Evolutionary conservation across 345 rosid genomes (phyloP), one percentile per base, ranked within the genome.

Genomic region (Arabis hirsuta): DNA sequence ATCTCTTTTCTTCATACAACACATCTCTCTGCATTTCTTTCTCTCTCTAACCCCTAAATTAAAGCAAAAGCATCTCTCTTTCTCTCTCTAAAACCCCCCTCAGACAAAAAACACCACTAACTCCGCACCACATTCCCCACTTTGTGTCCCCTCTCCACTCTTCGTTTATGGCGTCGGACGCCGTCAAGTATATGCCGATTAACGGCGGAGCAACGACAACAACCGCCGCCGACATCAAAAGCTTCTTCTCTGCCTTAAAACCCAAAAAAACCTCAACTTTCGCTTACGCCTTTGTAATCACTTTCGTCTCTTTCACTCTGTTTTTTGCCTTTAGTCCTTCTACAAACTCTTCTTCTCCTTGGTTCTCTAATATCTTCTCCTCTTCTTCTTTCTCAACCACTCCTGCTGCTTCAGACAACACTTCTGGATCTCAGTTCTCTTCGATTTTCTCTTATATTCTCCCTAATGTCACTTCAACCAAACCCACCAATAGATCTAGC

Each of bases 251-350:
- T 9, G 31, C 82, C 42, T 46, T 85, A 38, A 85, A 79, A 80
- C 84, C 88, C 10, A 78, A 75, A 71, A 81, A 84, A 68, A 78
- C 85, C 10, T 78, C 85, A 14, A 79, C 86, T 67, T 84, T 91
- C 38, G 95, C 82, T 9, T 92, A 90, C 62, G 91, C 81, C 11
- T 85, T 88, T 78, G 79, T 84, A 74, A 78, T 87, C 48, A 83
- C 86, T 14, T 91, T 91, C 60, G 87, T 91, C 42, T 84, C 77
- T 26, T 85, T 91, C 76, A 89, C 96, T 59, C 81, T 82, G 26
- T 94, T 88, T 74, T 73, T 91, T 26, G 92, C 94, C 19, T 87
- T 91, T 41, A 82, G 51, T 67, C 95, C 97, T 69, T 89, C 97
- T 74, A 56, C 81, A 0, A 80, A 81, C 81, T 75, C 94, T 0